phyloP scores from a whole-genome alignment of 805 yeast species.

The Wickerhamiella azyma region DNA sequence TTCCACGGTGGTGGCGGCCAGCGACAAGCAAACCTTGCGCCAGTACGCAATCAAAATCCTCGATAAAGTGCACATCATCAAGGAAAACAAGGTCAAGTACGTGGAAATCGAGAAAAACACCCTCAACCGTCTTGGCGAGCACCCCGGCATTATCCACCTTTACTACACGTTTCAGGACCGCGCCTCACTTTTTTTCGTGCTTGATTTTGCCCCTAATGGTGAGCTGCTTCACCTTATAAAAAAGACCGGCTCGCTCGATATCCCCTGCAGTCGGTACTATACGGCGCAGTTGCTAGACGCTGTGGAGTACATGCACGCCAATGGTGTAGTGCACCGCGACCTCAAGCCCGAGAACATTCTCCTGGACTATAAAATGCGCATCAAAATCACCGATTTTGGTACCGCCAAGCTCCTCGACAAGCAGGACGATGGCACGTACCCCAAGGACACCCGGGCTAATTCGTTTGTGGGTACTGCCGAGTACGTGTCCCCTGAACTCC shows the following conservation, averaged over 20 bases:
- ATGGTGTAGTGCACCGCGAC: slow-evolving; percentile 87
- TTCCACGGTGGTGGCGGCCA: slow-evolving; percentile 81
- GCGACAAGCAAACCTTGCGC: slow-evolving; percentile 56
- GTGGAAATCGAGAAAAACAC: slow-evolving; percentile 92
- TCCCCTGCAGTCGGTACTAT: slow-evolving; percentile 63
- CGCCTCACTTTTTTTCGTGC: slow-evolving; percentile 71
- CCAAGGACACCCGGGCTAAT: slow-evolving; percentile 29
- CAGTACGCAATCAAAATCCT: slow-evolving; percentile 85
- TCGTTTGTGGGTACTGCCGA: slow-evolving; percentile 98
- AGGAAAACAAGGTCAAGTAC: slow-evolving; percentile 87
- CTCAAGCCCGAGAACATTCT: slow-evolving; percentile 88
- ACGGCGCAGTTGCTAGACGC: slow-evolving; percentile 84
- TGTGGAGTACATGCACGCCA: slow-evolving; percentile 71
- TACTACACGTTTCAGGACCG: slow-evolving; percentile 94
- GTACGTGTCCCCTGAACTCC: slow-evolving; percentile 84
- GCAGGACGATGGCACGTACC: slow-evolving; percentile 21
- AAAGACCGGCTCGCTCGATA: slow-evolving; percentile 54
- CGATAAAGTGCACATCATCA: slow-evolving; percentile 82
- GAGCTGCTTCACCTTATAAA: slow-evolving; percentile 67
- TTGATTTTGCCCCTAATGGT: slow-evolving; percentile 93
- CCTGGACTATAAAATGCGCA: slow-evolving; percentile 68
- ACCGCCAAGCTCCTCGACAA: slow-evolving; percentile 70
- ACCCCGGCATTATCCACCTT: slow-evolving; percentile 86
- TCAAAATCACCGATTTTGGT: slow-evolving; percentile 93
- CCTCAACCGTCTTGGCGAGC: slow-evolving; percentile 72